Evolutionary conservation across 805 yeast genomes (phyloP), one percentile per base, ranked within the genome.

Genomic region (Clavispora phyllophila): DNA sequence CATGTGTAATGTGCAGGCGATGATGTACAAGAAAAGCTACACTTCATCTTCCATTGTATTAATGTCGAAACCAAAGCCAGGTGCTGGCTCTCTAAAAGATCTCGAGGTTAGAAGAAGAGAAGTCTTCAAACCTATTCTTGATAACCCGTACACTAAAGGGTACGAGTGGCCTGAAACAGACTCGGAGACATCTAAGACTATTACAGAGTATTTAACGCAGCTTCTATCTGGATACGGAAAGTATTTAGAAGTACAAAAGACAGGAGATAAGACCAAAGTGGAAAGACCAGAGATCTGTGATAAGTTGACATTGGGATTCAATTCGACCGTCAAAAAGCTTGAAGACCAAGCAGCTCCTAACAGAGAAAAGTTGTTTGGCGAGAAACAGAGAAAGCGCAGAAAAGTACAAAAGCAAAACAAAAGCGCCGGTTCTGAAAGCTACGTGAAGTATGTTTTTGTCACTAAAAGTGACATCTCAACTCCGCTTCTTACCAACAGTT

Each of bases 91-190:
- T 0, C 42, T 81, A 12, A 78, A 74, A 47, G 73, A 70, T 18
- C 45, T 70, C 2, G 84, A 80, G 39, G 63, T 65, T 48, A 73
- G 70, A 55, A 65, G 76, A 41, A 69, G 73, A 47, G 81, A 79
- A 47, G 78, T 81, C 7, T 79, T 78, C 60, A 81, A 78, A 57
- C 87, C 89, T 0, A 63, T 83, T 2, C 62, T 83, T 17, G 82
- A 81, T 23, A 79, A 79, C 46, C 87, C 89, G 2, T 81, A 67
- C 53, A 74, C 84, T 0, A 71, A 70, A 39, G 53, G 43, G n/a
- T 38, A 45, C 13, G 56, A 46, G 15, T 52, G 54, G 54, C 56
- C 56, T 25, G 19, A 19, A 1, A 36, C 48, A 13, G 45, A 41
- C 13, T 33, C 43, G 10, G 27, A 39, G 1, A 44, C 38, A 4